A percentile compares a stretch with the other conserved stretches of the same genome.
These are phyloP conservation scores for Volvox carteri DNA, from an alignment of 163 green algal genomes.

Conservation along the genomic window DNA sequence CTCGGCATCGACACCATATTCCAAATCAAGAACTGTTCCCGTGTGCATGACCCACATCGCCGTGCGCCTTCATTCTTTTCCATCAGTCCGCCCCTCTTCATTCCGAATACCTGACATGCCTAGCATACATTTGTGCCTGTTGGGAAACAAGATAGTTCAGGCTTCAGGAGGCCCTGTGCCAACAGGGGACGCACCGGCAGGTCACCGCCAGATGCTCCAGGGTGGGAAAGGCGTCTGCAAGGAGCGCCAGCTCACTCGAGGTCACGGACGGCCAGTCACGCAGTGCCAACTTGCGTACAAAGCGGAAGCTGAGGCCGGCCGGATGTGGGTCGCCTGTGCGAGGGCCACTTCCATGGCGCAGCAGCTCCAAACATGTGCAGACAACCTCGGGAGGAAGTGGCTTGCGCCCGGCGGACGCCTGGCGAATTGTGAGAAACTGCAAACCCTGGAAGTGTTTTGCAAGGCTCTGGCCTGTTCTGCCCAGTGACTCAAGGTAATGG, in stretches of 20 bases:
- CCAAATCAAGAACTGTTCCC: too few species aligned
- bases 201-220: not conserved
- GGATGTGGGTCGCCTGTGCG: not conserved
- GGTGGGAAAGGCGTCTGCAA: not conserved
- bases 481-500: conserved; percentile 5
- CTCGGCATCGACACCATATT: too few species aligned
- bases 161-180: too few species aligned
- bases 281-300: not conserved
- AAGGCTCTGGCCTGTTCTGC: not conserved
- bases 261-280: conserved; percentile 14
- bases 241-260: not conserved
- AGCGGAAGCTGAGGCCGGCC: not conserved
- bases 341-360: not conserved
- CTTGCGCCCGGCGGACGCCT: conserved; percentile 23
- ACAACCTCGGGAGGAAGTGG: conserved; percentile 29
- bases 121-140: too few species aligned
- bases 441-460: not conserved
- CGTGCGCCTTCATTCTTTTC: too few species aligned
- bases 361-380: conserved; percentile 25
- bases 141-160: too few species aligned
- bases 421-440: not conserved
- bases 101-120: too few species aligned
- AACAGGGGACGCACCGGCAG: conserved; percentile 3
- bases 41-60: too few species aligned
- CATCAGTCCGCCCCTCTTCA: too few species aligned